Evolutionary conservation across 2,329 filamentous ascomycete species (phyloP), one percentile per base, ranked within the genome.

Genomic region (Botrytis galanthina): DNA sequence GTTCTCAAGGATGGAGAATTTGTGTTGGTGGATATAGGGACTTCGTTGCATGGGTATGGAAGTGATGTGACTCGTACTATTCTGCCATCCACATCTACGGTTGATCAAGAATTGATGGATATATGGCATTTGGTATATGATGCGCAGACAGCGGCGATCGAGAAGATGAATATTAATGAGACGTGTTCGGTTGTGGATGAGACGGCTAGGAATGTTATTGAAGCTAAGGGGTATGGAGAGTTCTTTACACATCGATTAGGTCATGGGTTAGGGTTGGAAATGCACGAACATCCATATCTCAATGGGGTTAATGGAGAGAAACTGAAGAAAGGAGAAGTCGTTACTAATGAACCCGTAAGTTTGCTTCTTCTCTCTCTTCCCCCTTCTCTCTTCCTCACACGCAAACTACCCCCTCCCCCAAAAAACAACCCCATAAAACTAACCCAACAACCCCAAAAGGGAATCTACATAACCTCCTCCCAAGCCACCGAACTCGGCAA

Each of bases 211-310:
- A 81, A 81, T 0, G 82, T 91, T 32, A 91, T 91, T 67, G 70
- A 48, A 8, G 71, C 78, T 42, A 71, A 70, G n/a, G 77, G 77
- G 32, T 90, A 90, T 72, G 87, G 87, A 0, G 81, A 85, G 35
- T 84, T 84, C 0, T 91, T 90, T 75, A 91, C 89, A 0, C 89
- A 91, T 76, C 84, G 89, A 4, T 81, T 91, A 1, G 89, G 89
- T 0, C 89, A 91, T 77, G 87, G 89, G 0, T 88, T 91, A 57
- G 89, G 89, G 0, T 88, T 91, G 78, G 90, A 91, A 81, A 89
- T 88, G 6, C 89, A 91, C 75, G 89, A 91, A 78, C 88, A 87
- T 54, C 89, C 89, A 0, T 91, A 91, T 75, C 81, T 91, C 29
- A 90, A 91, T 78, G 88, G 90, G 76, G 89, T 87, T 72, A 91